Base-by-base conservation (phyloP, 768 basidiomycete species). In the Rhodotorula taiwanensis region DNA sequence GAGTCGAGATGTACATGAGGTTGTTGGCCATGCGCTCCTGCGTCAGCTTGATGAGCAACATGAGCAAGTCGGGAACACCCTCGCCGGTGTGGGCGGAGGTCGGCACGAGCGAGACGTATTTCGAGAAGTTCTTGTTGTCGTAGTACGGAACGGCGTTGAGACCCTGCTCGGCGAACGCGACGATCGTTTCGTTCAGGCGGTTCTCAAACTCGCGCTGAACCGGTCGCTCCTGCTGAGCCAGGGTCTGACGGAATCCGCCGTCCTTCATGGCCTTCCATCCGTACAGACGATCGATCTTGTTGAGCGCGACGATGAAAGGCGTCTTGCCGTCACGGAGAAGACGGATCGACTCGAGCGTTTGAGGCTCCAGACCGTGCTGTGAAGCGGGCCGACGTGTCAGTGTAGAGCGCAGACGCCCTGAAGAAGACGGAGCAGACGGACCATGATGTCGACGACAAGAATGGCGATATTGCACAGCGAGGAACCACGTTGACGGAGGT, bases 261-360 rank as follows among this genome's bases (percentile, higher is more conserved):
- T 98, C 86, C 4, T 92, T 89, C 31, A 84, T 95, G 13, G 91
- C 75, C 70, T 88, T 79, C 95, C 95, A 99, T 64, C 87, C 86
- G 74, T 94, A 98, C 75, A 97, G 83, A 79, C 95, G 89, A 80
- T 99, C 95, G 74, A 99, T 95, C 91, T 99, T 97, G 80, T 99
- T 99, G 50, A 99, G 80, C 9, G 95, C 95, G 52, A 99, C 94
- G 59, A 99, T 95, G 80, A 99, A 99, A 0, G 95, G 95, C 13
- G 94, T 98, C 78, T 95, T 95, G 55, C 86, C 83, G 74, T 94
- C 90, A 68, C 87, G 82, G 54, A 99, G 81, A 61, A 99, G 78
- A 45, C 93, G 86, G 33, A 99, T 81, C 6, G 94, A 98, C 77
- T 99, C 95, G 56, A 98, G 79, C 0, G 95, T 99, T 77, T 98